Evolutionary conservation across 352 stramenopile species (phyloP).

Genomic region (Phytopythium litorale): DNA sequence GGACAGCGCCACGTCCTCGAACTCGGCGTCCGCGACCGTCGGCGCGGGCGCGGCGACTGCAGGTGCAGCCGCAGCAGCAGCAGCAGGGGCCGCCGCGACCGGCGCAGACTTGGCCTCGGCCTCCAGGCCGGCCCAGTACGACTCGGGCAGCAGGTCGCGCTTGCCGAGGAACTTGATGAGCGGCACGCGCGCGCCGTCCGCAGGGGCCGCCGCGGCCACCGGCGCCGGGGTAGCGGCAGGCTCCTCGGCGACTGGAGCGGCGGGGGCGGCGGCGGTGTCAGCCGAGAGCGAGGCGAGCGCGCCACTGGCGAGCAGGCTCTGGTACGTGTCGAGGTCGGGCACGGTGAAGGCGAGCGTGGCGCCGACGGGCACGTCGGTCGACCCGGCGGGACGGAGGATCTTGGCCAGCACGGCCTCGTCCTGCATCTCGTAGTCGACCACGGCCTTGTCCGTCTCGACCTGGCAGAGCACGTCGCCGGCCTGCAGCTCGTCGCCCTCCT

Average conservation of each 20-base stretch:
- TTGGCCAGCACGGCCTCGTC: conserved; percentile 96
- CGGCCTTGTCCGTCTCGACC: conserved; percentile 99
- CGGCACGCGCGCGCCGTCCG: conserved; percentile 38
- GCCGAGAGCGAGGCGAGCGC: conserved; percentile 42
- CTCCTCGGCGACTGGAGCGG: conserved; percentile 7
- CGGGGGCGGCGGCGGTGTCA: conserved; percentile 8
- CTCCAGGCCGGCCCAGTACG: conserved; percentile 28
- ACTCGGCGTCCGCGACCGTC: conserved; percentile 33
- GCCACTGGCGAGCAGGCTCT: conserved; percentile 53
- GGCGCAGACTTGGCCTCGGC: conserved; percentile 4
- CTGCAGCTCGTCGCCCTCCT: conserved; percentile 87
- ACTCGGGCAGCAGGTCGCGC: conserved; percentile 54
- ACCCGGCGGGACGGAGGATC: conserved; percentile 89
- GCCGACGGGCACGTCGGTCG: conserved; percentile 89
- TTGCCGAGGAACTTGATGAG: conserved; percentile 88
- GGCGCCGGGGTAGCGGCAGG: conserved; percentile 4
- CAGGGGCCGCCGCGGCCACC: neutral
- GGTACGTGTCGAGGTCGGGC: conserved; percentile 84
- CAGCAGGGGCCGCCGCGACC: conserved; percentile 9
- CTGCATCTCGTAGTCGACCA: conserved; percentile 98
- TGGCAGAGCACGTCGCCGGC: conserved; percentile 94
- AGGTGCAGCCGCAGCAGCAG: conserved; percentile 10
- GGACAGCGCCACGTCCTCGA: conserved; percentile 82
- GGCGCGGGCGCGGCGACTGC: conserved; percentile 7
- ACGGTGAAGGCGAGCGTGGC: conserved; percentile 94